phyloP scores from a whole-genome alignment of 2,329 filamentous ascomycete species.

The Botryotinia convoluta region DNA sequence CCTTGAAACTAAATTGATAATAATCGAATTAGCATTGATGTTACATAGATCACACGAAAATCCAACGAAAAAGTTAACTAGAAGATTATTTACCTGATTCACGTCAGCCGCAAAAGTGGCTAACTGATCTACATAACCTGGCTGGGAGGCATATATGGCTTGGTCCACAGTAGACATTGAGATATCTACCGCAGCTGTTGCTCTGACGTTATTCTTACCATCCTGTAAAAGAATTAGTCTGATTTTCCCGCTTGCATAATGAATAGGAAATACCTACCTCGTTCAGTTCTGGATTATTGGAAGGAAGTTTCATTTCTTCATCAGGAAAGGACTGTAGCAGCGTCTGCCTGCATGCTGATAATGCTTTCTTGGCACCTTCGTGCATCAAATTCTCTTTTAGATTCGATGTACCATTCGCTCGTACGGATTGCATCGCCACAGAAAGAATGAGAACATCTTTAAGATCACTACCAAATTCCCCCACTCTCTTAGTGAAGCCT shows the following conservation, averaged over 20 bases:
- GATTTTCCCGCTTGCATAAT: not conserved
- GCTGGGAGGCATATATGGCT: constrained; percentile 1
- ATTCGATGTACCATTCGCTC: constrained; percentile 11
- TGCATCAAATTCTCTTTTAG: constrained; percentile 24
- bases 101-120: not conserved
- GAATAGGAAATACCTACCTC: not conserved
- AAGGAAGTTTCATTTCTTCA: constrained; percentile 9
- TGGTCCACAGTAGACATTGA: not conserved
- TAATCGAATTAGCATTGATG: not conserved
- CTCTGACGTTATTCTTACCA: not conserved
- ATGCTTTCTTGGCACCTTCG: constrained; percentile 22
- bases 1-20: not conserved
- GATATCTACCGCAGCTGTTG: not conserved
- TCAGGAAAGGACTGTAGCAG: constrained; percentile 6
- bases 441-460: constrained; percentile 26
- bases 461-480: constrained; percentile 23
- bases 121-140: not conserved
- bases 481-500: constrained; percentile 22
- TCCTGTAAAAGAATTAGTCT: not conserved
- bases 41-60: not conserved
- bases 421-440: constrained; percentile 22
- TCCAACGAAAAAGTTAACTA: not conserved
- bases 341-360: constrained; percentile 22
- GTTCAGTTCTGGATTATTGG: not conserved
- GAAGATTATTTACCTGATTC: constrained; percentile 3